phyloP scores from a whole-genome alignment of 169 alveolate genomes.

The Theileria sp. region DNA sequence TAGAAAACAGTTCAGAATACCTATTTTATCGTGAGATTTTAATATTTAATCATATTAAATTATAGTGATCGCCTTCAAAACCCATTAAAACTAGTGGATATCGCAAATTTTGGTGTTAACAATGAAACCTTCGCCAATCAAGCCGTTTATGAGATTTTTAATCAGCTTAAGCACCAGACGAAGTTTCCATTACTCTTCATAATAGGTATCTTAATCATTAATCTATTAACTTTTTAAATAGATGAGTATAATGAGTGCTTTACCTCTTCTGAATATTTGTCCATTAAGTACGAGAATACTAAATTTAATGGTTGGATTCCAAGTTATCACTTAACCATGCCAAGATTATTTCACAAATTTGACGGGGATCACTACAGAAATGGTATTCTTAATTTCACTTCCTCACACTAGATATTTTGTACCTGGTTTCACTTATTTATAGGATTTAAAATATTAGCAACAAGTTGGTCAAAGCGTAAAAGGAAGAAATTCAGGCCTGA shows the following conservation, averaged over 20 bases:
- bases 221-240: not conserved
- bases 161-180: conserved; percentile 76
- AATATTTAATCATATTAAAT: not conserved
- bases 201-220: conserved; percentile 33
- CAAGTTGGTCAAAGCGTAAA: conserved; percentile 72
- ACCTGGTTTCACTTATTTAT: not conserved
- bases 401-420: not conserved
- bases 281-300: conserved; percentile 75
- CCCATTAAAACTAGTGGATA: conserved; percentile 69
- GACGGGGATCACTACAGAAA: conserved; percentile 68
- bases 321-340: conserved; percentile 76
- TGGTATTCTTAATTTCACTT: conserved; percentile 19
- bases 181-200: conserved; percentile 67
- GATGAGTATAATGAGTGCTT: conserved; percentile 69
- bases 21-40: conserved; percentile 31
- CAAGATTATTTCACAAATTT: conserved; percentile 69
- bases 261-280: conserved; percentile 75
- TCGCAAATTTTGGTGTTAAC: conserved; percentile 69
- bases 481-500: conserved; percentile 72
- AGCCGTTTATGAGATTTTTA: conserved; percentile 72
- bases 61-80: conserved; percentile 61
- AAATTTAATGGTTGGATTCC: conserved; percentile 79
- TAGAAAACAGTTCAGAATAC: conserved; percentile 64
- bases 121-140: conserved; percentile 73
- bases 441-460: conserved; percentile 68